A percentile compares a stretch with the other conserved stretches of the same genome.
Conservation (phyloP, 139 green algal genomes). For the Tetraselmis chui region DNA sequence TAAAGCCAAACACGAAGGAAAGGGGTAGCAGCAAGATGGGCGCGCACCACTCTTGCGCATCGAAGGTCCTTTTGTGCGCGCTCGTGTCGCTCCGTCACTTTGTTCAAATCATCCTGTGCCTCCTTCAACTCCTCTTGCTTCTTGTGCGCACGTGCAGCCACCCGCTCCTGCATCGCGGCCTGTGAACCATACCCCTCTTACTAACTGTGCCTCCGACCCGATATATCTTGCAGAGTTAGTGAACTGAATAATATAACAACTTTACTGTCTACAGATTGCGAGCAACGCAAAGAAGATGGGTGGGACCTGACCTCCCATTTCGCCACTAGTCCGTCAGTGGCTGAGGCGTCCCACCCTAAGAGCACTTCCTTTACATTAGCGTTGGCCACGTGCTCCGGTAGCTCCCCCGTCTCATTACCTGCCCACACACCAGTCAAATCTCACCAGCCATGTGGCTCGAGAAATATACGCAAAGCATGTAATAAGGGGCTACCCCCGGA, state of each 20-base stretch:
- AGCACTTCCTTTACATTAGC: slow-evolving; percentile 24
- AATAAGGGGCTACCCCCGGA: too few relatives aligned
- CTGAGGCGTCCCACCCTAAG: slow-evolving; percentile 22
- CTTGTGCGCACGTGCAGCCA: background rate
- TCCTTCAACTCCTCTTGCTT: slow-evolving; percentile 14
- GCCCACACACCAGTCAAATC: too few relatives aligned
- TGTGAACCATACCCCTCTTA: too few relatives aligned
- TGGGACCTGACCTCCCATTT: slow-evolving; percentile 12
- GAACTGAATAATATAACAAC: too few relatives aligned
- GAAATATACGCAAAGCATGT: too few relatives aligned
- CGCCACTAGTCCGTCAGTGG: slow-evolving; percentile 26
- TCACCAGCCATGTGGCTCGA: too few relatives aligned
- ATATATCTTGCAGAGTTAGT: too few relatives aligned
- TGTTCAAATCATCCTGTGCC: slow-evolving; percentile 9
- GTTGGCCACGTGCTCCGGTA: slow-evolving; percentile 28
- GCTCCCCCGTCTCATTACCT: slow-evolving; percentile 36
- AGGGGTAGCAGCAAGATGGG: too few relatives aligned
- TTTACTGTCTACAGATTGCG: too few relatives aligned
- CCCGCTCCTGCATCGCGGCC: background rate
- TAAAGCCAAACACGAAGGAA: too few relatives aligned
- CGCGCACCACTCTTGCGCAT: background rate
- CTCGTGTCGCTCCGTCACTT: slow-evolving; percentile 13
- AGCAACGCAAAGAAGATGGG: too few relatives aligned
- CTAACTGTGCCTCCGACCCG: too few relatives aligned
- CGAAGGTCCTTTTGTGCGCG: slow-evolving; percentile 16